A percentile compares a stretch with the other conserved stretches of the same genome.
Conservation (phyloP, 257 asterid genomes). For the Plantago elongata region DNA sequence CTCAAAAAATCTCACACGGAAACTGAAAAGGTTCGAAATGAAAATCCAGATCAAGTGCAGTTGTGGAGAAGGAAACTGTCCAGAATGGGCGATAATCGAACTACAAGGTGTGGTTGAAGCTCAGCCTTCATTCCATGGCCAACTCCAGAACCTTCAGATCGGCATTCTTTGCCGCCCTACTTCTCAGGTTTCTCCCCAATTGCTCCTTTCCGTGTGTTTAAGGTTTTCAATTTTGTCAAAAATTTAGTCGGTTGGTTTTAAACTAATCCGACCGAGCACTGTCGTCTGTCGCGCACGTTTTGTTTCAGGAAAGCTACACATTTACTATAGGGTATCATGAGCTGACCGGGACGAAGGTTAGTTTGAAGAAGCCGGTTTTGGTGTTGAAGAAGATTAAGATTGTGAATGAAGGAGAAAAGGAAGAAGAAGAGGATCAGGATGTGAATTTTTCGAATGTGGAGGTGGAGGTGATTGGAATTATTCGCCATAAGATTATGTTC, state of each 20-base stretch:
- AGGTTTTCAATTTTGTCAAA: neutral
- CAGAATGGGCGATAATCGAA: constrained; percentile 91
- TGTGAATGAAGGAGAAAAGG: constrained; percentile 27
- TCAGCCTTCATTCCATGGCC: constrained; percentile 52
- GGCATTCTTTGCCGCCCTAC: constrained; percentile 89
- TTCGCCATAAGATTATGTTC: constrained; percentile 72
- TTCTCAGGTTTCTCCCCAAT: constrained; percentile 52
- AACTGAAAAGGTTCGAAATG: constrained; percentile 29
- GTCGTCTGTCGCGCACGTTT: too few species aligned
- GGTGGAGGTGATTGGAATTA: constrained; percentile 65
- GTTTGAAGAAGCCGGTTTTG: constrained; percentile 78
- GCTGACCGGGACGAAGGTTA: constrained; percentile 67
- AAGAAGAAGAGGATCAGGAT: constrained; percentile 14
- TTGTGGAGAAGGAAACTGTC: constrained; percentile 74
- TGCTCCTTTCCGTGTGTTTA: too few species aligned
- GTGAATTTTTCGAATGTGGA: constrained; percentile 41
- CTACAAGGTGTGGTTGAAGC: constrained; percentile 85
- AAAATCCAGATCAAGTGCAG: constrained; percentile 79
- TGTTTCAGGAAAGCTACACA: constrained; percentile 67
- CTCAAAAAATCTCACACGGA: neutral
- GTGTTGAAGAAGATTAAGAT: constrained; percentile 71
- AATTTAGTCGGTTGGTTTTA: neutral
- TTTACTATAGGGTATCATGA: constrained; percentile 90
- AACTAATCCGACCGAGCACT: too few species aligned
- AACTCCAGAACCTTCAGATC: constrained; percentile 66